Evolutionary conservation across 129 eudicot genomes (phyloP).

Genomic region (Ambrosia artemisiifolia): DNA sequence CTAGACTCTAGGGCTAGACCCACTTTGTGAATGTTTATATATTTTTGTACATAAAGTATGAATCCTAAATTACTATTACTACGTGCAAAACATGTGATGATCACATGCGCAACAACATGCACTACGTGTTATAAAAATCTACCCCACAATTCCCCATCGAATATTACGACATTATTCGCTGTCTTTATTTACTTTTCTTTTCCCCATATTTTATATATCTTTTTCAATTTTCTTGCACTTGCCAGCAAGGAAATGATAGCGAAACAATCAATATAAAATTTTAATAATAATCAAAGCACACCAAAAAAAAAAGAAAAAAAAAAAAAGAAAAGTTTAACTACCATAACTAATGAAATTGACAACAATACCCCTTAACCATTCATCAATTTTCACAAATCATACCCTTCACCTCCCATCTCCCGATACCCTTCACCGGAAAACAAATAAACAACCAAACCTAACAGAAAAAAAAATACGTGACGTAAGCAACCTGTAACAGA

Average conservation of each 20-base stretch:
- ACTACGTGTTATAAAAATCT: conserved; percentile 28
- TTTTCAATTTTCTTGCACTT: conserved; percentile 10
- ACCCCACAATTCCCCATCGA: conserved; percentile 31
- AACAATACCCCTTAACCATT: conserved; percentile 53
- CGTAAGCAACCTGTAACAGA: conserved; percentile 22
- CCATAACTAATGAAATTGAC: conserved; percentile 50
- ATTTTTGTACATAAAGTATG: too few relatives aligned
- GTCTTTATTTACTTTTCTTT: conserved; percentile 32
- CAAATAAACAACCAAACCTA: conserved; percentile 23
- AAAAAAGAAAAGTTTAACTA: conserved; percentile 29
- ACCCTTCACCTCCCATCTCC: conserved; percentile 31
- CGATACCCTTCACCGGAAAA: neutral
- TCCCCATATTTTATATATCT: neutral
- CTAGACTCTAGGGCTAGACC: too few relatives aligned
- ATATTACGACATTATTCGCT: conserved; percentile 30
- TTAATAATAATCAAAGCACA: conserved; percentile 20
- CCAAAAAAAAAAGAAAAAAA: conserved; percentile 2
- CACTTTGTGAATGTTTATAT: too few relatives aligned
- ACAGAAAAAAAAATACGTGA: conserved; percentile 27
- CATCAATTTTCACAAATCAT: conserved; percentile 41
- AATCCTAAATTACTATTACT: neutral
- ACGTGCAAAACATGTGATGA: conserved; percentile 12
- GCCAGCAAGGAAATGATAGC: conserved; percentile 26
- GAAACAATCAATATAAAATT: conserved; percentile 16
- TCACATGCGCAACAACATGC: conserved; percentile 28